These are phyloP conservation scores for Aspergillus nanangensis DNA, from an alignment of 495 filamentous ascomycete genomes.

Conservation along the genomic window DNA sequence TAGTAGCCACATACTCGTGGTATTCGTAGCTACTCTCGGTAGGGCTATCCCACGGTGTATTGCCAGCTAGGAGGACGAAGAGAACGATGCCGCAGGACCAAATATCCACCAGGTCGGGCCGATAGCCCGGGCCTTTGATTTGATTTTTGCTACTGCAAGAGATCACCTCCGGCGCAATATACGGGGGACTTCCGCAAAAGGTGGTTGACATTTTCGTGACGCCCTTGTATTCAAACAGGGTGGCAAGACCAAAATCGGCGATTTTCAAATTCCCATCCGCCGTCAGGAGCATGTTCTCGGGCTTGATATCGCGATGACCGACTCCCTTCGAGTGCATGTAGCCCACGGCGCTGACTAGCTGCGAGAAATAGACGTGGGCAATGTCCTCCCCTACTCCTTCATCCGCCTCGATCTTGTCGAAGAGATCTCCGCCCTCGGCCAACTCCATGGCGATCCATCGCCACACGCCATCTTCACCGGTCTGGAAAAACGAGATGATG, in stretches of 20 bases:
- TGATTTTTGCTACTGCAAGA: slow-evolving; percentile 41
- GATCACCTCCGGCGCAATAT: slow-evolving; percentile 94
- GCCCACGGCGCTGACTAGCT: slow-evolving; percentile 82
- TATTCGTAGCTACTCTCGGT: slow-evolving; percentile 76
- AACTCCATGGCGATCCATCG: slow-evolving; percentile 98
- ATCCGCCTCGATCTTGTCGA: slow-evolving; percentile 99
- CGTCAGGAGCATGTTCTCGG: slow-evolving; percentile 83
- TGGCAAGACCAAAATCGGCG: slow-evolving; percentile 93
- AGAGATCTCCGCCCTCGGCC: slow-evolving; percentile 92
- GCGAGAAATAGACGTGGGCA: slow-evolving; percentile 92
- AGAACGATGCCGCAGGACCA: slow-evolving; percentile 97
- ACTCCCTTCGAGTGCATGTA: slow-evolving; percentile 94
- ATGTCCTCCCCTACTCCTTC: slow-evolving; percentile 88
- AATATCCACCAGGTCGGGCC: slow-evolving; percentile 81
- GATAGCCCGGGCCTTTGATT: slow-evolving; percentile 62
- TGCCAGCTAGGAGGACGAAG: slow-evolving; percentile 91
- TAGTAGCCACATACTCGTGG: slow-evolving; percentile 74
- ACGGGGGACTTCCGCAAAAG: slow-evolving; percentile 94
- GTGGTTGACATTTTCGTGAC: slow-evolving; percentile 73
- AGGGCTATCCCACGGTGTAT: slow-evolving; percentile 97
- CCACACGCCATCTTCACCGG: slow-evolving; percentile 86
- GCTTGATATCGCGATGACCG: slow-evolving; percentile 86
- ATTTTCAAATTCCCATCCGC: slow-evolving; percentile 86
- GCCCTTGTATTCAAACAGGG: slow-evolving; percentile 86
- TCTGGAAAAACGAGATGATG: slow-evolving; percentile 85